Evolutionary conservation across 2,329 filamentous ascomycete genomes (phyloP).

Genomic region (Fusarium pilosicola): DNA sequence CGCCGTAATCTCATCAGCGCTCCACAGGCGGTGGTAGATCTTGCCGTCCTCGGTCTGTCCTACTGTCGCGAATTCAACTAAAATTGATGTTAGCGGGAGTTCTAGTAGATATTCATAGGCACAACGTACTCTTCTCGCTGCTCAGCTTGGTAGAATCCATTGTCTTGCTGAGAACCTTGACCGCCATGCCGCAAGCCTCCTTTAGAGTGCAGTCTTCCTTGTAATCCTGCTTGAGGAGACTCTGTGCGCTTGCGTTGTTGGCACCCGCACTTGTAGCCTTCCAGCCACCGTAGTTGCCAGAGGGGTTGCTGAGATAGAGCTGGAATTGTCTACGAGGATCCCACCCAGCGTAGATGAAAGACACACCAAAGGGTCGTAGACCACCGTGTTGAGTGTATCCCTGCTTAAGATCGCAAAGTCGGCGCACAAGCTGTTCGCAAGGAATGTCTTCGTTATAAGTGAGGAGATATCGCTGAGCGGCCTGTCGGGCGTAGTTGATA

Average conservation of each 20-base stretch:
- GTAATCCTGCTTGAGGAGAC: constrained; percentile 98
- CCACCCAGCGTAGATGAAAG: constrained; percentile 99
- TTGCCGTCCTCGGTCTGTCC: constrained; percentile 94
- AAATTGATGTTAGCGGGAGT: constrained; percentile 26
- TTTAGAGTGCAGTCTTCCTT: constrained; percentile 97
- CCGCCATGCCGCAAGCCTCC: constrained; percentile 95
- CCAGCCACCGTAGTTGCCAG: constrained; percentile 98
- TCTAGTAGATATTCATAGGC: background rate
- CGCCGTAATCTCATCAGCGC: constrained; percentile 93
- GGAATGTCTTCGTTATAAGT: constrained; percentile 99
- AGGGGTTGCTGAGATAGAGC: constrained; percentile 98
- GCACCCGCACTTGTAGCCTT: constrained; percentile 98
- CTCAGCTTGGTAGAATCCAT: constrained; percentile 99
- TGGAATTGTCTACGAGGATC: constrained; percentile 97
- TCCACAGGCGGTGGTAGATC: constrained; percentile 98
- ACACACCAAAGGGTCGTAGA: constrained; percentile 96
- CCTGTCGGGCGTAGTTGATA: constrained; percentile 99
- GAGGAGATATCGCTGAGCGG: constrained; percentile 95
- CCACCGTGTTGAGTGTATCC: constrained; percentile 99
- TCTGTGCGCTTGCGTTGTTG: constrained; percentile 97
- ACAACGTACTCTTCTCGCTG: constrained; percentile 91
- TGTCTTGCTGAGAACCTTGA: constrained; percentile 99
- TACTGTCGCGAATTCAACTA: constrained; percentile 98
- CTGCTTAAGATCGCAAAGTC: constrained; percentile 97
- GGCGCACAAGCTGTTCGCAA: constrained; percentile 96